Evolutionary conservation across 139 green algal species (phyloP).

Genomic region (Trebouxia sp.): DNA sequence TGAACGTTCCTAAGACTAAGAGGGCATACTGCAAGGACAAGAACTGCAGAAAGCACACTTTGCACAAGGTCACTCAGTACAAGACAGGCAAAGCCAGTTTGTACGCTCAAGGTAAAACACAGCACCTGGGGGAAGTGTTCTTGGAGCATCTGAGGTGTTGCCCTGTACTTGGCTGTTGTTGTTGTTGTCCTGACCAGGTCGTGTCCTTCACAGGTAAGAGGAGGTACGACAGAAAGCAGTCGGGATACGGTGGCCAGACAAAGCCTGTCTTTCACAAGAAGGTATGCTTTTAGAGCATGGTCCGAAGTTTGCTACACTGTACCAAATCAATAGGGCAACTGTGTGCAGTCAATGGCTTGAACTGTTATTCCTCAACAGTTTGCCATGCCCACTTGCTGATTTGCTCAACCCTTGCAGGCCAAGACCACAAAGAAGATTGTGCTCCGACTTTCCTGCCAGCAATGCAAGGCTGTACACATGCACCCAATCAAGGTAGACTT

Average conservation of each 20-base stretch:
- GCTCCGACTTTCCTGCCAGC: conserved; percentile 91
- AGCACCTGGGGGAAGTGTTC: no score
- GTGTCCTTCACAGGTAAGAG: conserved; percentile 87
- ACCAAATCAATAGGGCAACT: no score
- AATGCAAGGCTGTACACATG: conserved; percentile 95
- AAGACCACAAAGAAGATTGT: conserved; percentile 99
- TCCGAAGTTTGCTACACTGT: no score
- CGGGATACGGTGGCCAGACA: conserved; percentile 97
- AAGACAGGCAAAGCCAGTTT: conserved; percentile 99
- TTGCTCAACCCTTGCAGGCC: conserved; percentile 58
- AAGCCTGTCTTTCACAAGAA: conserved; percentile 99
- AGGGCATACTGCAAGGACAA: conserved; percentile 97
- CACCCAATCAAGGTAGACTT: conserved; percentile 91
- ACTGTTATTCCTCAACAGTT: not conserved
- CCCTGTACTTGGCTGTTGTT: not conserved
- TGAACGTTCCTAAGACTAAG: conserved; percentile 99
- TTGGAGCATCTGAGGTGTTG: not conserved
- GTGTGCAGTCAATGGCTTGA: not conserved
- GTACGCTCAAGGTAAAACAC: conserved; percentile 90
- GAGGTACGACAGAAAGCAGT: conserved; percentile 99
- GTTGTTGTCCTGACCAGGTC: not conserved
- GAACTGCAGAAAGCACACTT: conserved; percentile 95
- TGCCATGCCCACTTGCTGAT: not conserved
- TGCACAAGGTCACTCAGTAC: conserved; percentile 99
- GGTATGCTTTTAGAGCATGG: no score